Evolutionary conservation across 306 rosid genomes (phyloP), one percentile per base, ranked within the genome.

Genomic region (Dicorynia guianensis): DNA sequence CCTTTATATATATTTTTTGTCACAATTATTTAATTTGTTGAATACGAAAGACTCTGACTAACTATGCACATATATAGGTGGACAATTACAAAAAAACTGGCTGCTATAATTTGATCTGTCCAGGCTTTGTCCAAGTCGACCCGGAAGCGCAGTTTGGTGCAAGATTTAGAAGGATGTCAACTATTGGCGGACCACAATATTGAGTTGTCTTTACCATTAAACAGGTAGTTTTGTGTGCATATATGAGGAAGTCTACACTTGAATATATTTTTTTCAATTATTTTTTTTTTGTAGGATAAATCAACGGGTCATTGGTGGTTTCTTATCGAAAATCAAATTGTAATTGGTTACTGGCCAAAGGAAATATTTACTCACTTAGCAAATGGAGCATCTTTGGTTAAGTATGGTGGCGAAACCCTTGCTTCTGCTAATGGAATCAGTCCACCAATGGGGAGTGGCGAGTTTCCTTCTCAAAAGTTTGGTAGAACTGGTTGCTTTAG

Each of bases 371-470:
- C 50, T 18, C 54, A 55, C n/a, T 40, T 71, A 12, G 3, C 1
- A 1, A 10, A 4, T 0, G 65, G 76, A 13, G 4, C 76, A 11
- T 34, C 62, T 11, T 11, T 60, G 15, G 12, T 59, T 18, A 47
- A 38, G 47, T 73, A 46, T 48, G 77, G 60, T 3, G 77, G 77
- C 7, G 61, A 73, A 61, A 73, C 61, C 8, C 33, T 10, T 48
- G 20, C 78, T 47, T 38, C 62, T 0, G 40, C 52, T 0, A 8
- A 61, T 61, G 46, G 4, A 11, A 4, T 3, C 0, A 73, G 38
- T 46, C 77, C 77, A 3, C 69, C 77, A 17, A 72, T 72, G 77
- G 77, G 77, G 4, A 72, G 77, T 73, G 78, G 70, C 5, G 35
- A 42, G 34, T 49, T 73, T 8, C 61, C 78, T 12, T 0, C 35